Base-by-base conservation (phyloP, 2,329 filamentous ascomycete species). In the Pseudocercospora fuligena region DNA sequence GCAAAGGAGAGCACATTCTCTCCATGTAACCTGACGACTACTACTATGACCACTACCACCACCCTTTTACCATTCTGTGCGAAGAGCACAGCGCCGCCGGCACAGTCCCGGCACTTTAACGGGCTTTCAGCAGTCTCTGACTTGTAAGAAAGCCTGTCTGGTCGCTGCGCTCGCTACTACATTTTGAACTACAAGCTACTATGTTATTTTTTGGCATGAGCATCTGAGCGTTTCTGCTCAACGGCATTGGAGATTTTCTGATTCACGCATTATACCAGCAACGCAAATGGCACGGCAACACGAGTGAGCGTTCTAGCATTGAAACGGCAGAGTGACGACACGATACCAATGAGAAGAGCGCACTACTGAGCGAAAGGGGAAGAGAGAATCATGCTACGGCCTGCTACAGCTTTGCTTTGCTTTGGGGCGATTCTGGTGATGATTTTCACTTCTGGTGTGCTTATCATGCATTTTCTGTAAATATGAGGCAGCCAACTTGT, bases 1-100 rank as follows among this genome's bases (percentile, higher is more conserved):
- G 89, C 78, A 91, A 92, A 66, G 76, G 79, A 76, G 80, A 81
- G 73, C 81, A 83, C 68, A 82, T 84, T 49, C 74, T 84, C 66
- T 84, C 82, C 31, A 79, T 80, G 73, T 80, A 73, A 69, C 19
- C 27, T 49, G 33, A 36, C 40, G 31, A 21, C 58, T 11, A 54
- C 57, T 29, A 43, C 29, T 14, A 43, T 12, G n/a, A 58, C n/a
- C 14, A 31, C 27, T 23, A 40, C 27, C 36, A 40, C n/a, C 33
- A 59, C 29, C 14, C 7, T 23, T 29, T 36, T 40, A 66, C 63
- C 43, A 62, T 71, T 58, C 60, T 63, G 54, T 59, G 67, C 61
- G 56, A 43, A 54, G 66, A 73, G 72, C 71, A 68, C 70, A 73
- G 71, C 72, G 72, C 72, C 72, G 72, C 71, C 67, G 69, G 62